Conservation (phyloP, 768 basidiomycete species). For the Termitomyces sp. region DNA sequence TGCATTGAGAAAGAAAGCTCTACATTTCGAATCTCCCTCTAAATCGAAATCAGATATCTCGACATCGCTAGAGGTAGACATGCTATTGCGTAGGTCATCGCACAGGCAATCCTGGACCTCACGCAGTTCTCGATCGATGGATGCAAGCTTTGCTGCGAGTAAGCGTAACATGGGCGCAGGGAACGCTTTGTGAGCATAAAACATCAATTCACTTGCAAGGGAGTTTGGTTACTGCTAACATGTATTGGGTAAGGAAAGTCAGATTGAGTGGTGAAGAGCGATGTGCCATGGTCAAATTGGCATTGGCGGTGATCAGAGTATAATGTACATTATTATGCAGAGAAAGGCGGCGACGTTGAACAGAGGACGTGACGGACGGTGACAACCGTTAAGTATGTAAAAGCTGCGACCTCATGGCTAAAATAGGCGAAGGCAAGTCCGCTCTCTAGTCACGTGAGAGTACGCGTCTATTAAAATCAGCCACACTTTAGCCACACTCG, state of each 20-base stretch:
- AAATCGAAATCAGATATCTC: background rate
- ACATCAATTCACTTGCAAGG: background rate
- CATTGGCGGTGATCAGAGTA: background rate
- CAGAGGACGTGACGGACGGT: background rate
- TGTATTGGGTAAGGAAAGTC: background rate
- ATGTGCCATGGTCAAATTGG: background rate
- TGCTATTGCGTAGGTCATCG: no score
- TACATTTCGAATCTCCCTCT: background rate
- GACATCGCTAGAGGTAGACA: background rate
- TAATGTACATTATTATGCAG: background rate
- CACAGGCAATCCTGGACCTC: background rate
- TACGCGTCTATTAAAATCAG: constrained; percentile 11
- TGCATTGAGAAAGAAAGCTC: background rate
- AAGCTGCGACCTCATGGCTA: background rate
- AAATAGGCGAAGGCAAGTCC: background rate
- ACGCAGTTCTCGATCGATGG: background rate
- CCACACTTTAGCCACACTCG: background rate
- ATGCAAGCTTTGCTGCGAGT: background rate
- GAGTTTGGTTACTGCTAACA: background rate
- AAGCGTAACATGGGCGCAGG: background rate
- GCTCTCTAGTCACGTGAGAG: background rate
- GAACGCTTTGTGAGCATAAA: background rate
- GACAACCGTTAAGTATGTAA: background rate
- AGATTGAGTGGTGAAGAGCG: background rate
- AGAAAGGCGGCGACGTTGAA: background rate